Percentiles rank a stretch among this genome's conserved stretches.
Conservation (phyloP, 2,329 filamentous ascomycete species). For the Aureobasidium uvarum region DNA sequence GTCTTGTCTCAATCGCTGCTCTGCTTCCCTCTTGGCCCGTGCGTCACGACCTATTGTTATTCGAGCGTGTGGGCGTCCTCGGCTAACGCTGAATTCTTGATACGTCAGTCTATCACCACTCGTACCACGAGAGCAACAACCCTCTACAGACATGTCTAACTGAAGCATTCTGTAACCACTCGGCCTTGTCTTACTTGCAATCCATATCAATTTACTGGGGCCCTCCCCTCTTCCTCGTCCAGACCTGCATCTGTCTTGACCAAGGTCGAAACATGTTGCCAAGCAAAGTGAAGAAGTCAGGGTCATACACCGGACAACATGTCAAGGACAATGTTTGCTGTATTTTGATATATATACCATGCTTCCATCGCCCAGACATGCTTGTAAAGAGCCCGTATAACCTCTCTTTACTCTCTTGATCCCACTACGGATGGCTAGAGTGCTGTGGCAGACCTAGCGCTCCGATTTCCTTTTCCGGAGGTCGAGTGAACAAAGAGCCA, state of each 20-base stretch:
- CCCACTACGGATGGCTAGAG: too few species aligned
- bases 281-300: neutral
- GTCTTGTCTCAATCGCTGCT: conserved; percentile 16
- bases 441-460: neutral
- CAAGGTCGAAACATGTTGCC: neutral
- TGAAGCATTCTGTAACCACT: too few species aligned
- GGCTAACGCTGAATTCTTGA: conserved; percentile 10
- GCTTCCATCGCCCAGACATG: neutral
- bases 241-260: neutral
- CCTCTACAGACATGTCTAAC: too few species aligned
- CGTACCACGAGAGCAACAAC: neutral
- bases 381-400: neutral
- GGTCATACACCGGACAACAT: neutral
- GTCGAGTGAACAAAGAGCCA: neutral
- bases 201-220: neutral
- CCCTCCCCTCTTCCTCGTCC: neutral
- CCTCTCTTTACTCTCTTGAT: too few species aligned
- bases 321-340: neutral
- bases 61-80: conserved; percentile 15
- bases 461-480: neutral
- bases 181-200: too few species aligned
- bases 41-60: neutral
- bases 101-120: conserved; percentile 18
- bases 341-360: neutral
- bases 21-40: conserved; percentile 16